Conservation (phyloP, 805 yeast species). For the Kuraishia ogatae region DNA sequence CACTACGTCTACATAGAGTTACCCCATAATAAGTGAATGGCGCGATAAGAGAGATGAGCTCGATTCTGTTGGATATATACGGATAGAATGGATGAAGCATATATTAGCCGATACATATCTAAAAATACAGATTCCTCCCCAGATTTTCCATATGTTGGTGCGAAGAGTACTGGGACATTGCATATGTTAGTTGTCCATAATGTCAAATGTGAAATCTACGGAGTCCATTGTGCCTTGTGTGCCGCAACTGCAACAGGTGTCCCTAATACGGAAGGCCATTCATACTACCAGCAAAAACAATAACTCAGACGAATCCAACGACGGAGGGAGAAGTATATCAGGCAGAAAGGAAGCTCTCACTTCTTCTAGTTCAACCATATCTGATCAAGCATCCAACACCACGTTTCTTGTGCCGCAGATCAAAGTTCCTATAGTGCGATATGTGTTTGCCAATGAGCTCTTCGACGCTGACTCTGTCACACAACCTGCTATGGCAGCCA, state of each 20-base stretch:
- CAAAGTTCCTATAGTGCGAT: not conserved
- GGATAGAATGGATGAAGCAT: no score
- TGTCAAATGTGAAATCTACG: not conserved
- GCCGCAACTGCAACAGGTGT: conserved; percentile 6
- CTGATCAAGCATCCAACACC: not conserved
- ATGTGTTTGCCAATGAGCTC: conserved; percentile 8
- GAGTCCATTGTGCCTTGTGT: not conserved
- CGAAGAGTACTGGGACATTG: no score
- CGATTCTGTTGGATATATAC: no score
- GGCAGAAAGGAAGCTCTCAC: not conserved
- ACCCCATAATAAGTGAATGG: not conserved
- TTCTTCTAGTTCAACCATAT: not conserved
- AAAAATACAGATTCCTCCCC: no score
- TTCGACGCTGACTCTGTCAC: conserved; percentile 6
- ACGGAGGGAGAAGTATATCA: not conserved
- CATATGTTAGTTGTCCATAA: not conserved
- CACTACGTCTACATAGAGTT: not conserved
- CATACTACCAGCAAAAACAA: conserved; percentile 2
- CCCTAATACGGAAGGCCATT: conserved; percentile 7
- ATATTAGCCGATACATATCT: no score
- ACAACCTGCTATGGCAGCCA: not conserved
- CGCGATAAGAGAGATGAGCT: not conserved
- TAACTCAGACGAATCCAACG: not conserved
- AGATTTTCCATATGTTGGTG: no score
- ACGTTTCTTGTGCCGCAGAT: not conserved